phyloP scores from a whole-genome alignment of 164 flowering plant species.

The Vitis amurensis region DNA sequence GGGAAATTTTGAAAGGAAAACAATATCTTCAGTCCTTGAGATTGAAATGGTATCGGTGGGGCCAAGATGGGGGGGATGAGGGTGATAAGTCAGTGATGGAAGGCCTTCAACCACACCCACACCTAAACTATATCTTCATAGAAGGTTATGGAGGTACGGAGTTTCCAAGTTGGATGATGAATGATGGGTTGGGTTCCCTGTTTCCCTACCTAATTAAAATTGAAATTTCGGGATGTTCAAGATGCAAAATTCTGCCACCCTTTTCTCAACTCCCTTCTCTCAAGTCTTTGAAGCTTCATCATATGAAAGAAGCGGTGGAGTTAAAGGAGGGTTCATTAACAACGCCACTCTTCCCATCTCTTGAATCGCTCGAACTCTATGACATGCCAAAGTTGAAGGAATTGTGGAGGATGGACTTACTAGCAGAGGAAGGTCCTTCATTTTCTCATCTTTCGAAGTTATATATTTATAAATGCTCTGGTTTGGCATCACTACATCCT shows the following conservation, averaged over 20 bases:
- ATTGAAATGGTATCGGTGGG: background rate
- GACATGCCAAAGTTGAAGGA: background rate
- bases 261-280: background rate
- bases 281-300: background rate
- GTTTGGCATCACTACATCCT: too few relatives aligned
- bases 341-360: background rate
- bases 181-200: background rate
- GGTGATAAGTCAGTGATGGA: background rate
- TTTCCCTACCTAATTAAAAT: background rate
- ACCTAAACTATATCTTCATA: background rate
- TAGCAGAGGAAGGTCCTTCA: background rate
- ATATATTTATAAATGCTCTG: too few relatives aligned
- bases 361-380: background rate
- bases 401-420: background rate
- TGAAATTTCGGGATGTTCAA: background rate
- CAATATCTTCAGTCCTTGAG: background rate
- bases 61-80: background rate
- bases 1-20: background rate
- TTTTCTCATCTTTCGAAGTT: too few relatives aligned
- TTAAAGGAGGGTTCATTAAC: background rate
- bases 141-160: background rate
- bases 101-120: background rate
- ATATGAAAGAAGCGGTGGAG: background rate
- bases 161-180: conserved; percentile 2
- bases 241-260: background rate